Conservation (phyloP, 495 filamentous ascomycete species). For the Talaromyces liani region DNA sequence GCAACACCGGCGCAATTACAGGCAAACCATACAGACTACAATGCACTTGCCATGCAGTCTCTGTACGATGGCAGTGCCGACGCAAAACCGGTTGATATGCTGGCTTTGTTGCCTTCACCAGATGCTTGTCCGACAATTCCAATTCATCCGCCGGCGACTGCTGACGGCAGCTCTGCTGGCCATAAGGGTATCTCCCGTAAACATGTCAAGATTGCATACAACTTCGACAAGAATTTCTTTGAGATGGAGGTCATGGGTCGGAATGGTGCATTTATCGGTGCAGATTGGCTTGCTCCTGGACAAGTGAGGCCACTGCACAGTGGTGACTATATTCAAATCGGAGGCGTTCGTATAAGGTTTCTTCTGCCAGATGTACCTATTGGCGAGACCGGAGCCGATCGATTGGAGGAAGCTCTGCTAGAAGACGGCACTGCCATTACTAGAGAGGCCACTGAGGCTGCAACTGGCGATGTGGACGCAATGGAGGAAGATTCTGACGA, state of each 20-base stretch:
- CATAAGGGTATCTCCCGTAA: conserved; percentile 69
- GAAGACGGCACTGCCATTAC: conserved; percentile 27
- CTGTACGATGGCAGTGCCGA: conserved; percentile 31
- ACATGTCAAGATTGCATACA: conserved; percentile 79
- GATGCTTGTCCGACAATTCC: conserved; percentile 67
- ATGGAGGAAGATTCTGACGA: conserved; percentile 21
- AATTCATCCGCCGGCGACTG: conserved; percentile 67
- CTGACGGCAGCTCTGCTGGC: conserved; percentile 53
- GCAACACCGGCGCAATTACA: conserved; percentile 39
- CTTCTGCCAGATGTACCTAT: conserved; percentile 63
- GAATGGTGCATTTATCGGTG: conserved; percentile 82
- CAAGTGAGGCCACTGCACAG: conserved; percentile 59
- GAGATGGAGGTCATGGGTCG: conserved; percentile 74
- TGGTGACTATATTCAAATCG: conserved; percentile 70
- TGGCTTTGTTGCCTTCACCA: conserved; percentile 38
- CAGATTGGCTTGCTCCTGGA: conserved; percentile 55
- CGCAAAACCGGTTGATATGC: conserved; percentile 30
- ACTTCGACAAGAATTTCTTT: conserved; percentile 63
- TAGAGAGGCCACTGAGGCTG: conserved; percentile 25
- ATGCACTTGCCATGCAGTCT: conserved; percentile 41
- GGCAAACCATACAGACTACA: conserved; percentile 32
- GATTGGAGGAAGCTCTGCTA: conserved; percentile 55
- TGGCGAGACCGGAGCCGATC: conserved; percentile 61
- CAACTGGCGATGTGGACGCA: conserved; percentile 20
- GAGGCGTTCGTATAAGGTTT: conserved; percentile 67